phyloP scores from a whole-genome alignment of 2,329 filamentous ascomycete genomes.

The Colletotrichum truncatum region DNA sequence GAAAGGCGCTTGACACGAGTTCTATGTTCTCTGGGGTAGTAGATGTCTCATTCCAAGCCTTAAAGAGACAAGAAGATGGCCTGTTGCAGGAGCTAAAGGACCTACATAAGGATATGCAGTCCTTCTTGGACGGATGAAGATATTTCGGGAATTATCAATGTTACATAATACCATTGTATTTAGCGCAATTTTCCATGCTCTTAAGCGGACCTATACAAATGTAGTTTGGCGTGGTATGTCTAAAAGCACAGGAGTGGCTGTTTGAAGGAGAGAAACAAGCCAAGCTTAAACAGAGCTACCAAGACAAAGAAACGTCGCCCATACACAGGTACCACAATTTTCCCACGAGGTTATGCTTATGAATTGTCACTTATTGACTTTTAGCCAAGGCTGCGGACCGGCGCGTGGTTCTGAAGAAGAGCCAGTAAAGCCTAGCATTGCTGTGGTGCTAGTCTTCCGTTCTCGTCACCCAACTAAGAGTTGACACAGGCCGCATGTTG shows the following conservation, averaged over 20 bases:
- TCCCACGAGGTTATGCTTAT: slow-evolving; percentile 19
- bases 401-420: slow-evolving; percentile 3
- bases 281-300: slow-evolving; percentile 17
- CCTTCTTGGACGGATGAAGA: slow-evolving; percentile 36
- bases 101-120: slow-evolving; percentile 44
- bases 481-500: slow-evolving; percentile 13
- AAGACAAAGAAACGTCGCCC: slow-evolving; percentile 29
- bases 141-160: background rate
- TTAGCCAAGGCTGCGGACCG: slow-evolving; percentile 14
- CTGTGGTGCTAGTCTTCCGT: slow-evolving; percentile 7
- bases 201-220: slow-evolving; percentile 4
- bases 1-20: slow-evolving; percentile 30
- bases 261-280: slow-evolving; percentile 6
- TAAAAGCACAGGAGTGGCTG: background rate
- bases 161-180: slow-evolving; percentile 8
- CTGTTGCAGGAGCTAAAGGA: slow-evolving; percentile 43
- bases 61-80: slow-evolving; percentile 45
- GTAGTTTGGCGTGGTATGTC: slow-evolving; percentile 7
- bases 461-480: slow-evolving; percentile 2
- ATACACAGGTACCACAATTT: slow-evolving; percentile 23
- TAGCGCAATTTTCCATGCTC: background rate
- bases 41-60: slow-evolving; percentile 34
- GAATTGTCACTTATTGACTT: slow-evolving; percentile 4
- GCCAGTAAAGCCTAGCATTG: slow-evolving; percentile 5
- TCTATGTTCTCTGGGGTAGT: slow-evolving; percentile 45